Evolutionary conservation across 192 early-diverging fungal species (phyloP).

Genomic region (Coemansia sp.): DNA sequence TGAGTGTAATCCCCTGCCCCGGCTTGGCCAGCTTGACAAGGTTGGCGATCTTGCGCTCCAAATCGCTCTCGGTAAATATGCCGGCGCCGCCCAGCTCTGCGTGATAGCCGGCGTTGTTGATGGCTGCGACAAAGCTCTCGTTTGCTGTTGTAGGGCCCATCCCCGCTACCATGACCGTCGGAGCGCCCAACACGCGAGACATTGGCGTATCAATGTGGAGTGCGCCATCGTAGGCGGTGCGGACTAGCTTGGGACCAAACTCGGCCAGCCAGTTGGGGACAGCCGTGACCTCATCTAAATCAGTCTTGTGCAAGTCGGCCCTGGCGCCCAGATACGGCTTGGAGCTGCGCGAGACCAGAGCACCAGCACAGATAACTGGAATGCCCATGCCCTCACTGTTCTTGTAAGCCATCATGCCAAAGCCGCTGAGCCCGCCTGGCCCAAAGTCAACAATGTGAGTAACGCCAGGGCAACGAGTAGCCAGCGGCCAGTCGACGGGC

Average conservation of each 20-base stretch:
- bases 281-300: constrained; percentile 65
- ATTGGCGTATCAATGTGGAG: constrained; percentile 90
- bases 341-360: constrained; percentile 1
- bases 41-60: constrained; percentile 71
- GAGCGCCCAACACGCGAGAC: constrained; percentile 80
- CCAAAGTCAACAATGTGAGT: constrained; percentile 97
- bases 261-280: constrained; percentile 86
- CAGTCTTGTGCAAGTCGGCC: constrained; percentile 71
- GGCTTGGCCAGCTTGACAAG: constrained; percentile 74
- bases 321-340: constrained; percentile 71
- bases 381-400: constrained; percentile 91
- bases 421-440: constrained; percentile 81
- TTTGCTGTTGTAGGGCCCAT: constrained; percentile 91
- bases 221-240: constrained; percentile 56
- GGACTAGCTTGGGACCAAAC: constrained; percentile 82
- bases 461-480: constrained; percentile 56
- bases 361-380: constrained; percentile 42
- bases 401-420: constrained; percentile 82
- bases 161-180: constrained; percentile 94
- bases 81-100: constrained; percentile 92
- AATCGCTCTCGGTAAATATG: constrained; percentile 75
- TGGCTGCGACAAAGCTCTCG: constrained; percentile 78
- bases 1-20: constrained; percentile 89
- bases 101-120: constrained; percentile 90
- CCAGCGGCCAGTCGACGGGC: constrained; percentile 64